A percentile compares a stretch with the other conserved stretches of the same genome.
Evolutionary conservation across 345 rosid species (phyloP).

Genomic region (Brassica napus): DNA sequence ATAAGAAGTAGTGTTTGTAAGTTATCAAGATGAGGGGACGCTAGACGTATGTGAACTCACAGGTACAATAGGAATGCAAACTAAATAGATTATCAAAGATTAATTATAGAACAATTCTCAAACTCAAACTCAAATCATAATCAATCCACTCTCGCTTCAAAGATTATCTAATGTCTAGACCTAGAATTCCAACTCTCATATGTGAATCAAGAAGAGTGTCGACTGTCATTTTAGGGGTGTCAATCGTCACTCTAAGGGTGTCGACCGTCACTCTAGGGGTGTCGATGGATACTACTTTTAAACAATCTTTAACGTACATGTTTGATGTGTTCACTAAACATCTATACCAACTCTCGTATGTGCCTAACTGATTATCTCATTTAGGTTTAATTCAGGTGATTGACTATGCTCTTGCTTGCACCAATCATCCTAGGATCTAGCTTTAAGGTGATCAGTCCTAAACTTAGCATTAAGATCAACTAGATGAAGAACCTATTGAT

Average conservation of each 20-base stretch:
- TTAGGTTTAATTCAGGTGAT: neutral
- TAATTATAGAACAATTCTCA: no score
- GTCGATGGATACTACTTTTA: neutral
- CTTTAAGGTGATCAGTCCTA: neutral
- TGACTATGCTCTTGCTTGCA: neutral
- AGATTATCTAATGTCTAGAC: no score
- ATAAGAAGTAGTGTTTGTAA: no score
- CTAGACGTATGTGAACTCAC: no score
- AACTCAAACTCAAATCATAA: no score
- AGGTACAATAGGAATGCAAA: no score
- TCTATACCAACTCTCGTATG: neutral
- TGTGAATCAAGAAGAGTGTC: no score
- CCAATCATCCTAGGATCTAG: neutral
- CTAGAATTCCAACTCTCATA: no score
- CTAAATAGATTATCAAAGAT: no score
- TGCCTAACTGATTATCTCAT: neutral
- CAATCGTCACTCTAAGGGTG: neutral
- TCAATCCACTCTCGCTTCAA: no score
- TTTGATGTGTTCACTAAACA: neutral
- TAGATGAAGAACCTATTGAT: neutral
- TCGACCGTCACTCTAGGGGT: neutral
- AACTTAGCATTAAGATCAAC: neutral
- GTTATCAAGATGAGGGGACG: no score
- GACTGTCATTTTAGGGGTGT: no score
- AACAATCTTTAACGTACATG: neutral